Base-by-base conservation (phyloP, 257 asterid species). In the Nyctanthes arbortristis region DNA sequence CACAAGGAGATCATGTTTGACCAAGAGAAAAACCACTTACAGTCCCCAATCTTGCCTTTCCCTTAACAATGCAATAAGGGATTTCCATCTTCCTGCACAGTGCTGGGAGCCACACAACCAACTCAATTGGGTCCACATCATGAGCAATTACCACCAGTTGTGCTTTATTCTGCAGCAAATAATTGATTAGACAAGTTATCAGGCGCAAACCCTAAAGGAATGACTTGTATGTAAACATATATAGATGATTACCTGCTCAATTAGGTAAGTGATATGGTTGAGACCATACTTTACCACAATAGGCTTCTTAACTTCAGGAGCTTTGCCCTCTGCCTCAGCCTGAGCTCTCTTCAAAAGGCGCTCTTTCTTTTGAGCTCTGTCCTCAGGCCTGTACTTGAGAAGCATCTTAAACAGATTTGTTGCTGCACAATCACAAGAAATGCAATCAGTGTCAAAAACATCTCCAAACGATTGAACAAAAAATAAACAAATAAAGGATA, bases 321-420 rank as follows among this genome's bases (percentile, higher is more conserved):
- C 20, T 55, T 55, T 55, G 29, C 61, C 31, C 20, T 55, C 61
- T 4, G 61, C 61, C 61, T 55, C 61, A 22, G 61, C 61, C 61
- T 55, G 61, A 27, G 61, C 61, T 27, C 61, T 55, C n/a, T 55
- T 55, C 27, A 55, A 7, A 55, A 55, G 61, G 61, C 61, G 61
- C 11, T 55, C 61, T 27, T 55, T 39, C 47, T 39, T 39, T 13
- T 39, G 47, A 13, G 47, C 47, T 39, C 47, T 39, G 14, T 39
- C 47, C 31, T 27, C 31, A 20, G 61, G 61, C 61, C 31, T 55
- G 29, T 55, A 39, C 14, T 39, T 39, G 18, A 39, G 47, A 39
- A 39, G 47, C 47, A 39, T 39, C 47, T 39, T 39, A 39, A 39
- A 39, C 47, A 39, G 47, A 39, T 10, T 39, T 2, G 20, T 39